These are phyloP conservation scores for Senecio squalidus DNA, from an alignment of 140 eudicot species.

Conservation along the genomic window DNA sequence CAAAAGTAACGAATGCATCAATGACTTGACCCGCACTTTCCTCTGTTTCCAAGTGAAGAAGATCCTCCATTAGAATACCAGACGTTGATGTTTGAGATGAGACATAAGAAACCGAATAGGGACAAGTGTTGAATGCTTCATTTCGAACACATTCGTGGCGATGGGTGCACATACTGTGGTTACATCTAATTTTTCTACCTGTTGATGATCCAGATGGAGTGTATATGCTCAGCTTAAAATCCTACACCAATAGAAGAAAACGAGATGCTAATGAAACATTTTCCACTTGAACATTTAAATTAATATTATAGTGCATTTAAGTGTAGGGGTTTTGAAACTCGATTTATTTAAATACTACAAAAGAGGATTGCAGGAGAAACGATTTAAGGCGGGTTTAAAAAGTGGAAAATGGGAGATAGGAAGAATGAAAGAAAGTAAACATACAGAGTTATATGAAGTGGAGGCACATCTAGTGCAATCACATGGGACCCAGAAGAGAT, in stretches of 20 bases:
- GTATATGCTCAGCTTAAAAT: conserved; percentile 81
- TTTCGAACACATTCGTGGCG: conserved; percentile 42
- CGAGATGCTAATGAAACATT: neutral
- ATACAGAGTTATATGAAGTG: conserved; percentile 53
- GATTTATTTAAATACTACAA: no score
- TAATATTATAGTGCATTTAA: no score
- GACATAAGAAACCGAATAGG: conserved; percentile 78
- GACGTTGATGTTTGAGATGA: conserved; percentile 96
- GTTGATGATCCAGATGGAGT: conserved; percentile 68
- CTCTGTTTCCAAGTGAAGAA: conserved; percentile 69
- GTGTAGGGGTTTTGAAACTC: no score
- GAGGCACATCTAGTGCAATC: conserved; percentile 73
- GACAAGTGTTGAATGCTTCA: conserved; percentile 47
- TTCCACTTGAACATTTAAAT: no score
- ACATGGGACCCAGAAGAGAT: conserved; percentile 95
- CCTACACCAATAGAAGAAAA: conserved; percentile 29
- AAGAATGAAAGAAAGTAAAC: conserved; percentile 28
- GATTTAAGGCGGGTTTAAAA: no score
- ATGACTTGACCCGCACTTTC: conserved; percentile 40
- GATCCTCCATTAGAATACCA: conserved; percentile 84
- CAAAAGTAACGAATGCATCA: conserved; percentile 71
- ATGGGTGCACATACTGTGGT: conserved; percentile 50
- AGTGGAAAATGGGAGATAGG: no score
- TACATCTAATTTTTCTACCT: conserved; percentile 70
- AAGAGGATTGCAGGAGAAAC: no score